A percentile compares a stretch with the other conserved stretches of the same genome.
phyloP scores from a whole-genome alignment of 2,329 filamentous ascomycete species.

The Stachybotrys echinatus region DNA sequence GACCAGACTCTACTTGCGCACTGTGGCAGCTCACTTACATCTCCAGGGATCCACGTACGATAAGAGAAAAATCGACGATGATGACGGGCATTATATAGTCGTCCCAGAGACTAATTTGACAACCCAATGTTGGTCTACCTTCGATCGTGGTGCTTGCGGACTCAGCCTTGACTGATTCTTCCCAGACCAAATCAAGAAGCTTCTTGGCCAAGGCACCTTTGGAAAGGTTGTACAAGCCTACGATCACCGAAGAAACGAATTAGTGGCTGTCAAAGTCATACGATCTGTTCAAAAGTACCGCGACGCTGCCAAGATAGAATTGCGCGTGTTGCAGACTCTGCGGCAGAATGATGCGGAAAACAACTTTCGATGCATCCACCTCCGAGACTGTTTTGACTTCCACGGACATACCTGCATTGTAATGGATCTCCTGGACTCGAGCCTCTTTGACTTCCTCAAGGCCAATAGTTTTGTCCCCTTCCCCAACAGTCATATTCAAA shows the following conservation, averaged over 20 bases:
- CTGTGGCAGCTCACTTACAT: conserved; percentile 12
- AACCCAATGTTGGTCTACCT: conserved; percentile 72
- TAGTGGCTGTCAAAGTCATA: conserved; percentile 95
- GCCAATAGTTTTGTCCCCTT: conserved; percentile 93
- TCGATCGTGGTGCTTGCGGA: no score
- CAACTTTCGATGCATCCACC: conserved; percentile 92
- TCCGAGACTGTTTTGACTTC: conserved; percentile 96
- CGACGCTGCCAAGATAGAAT: conserved; percentile 90
- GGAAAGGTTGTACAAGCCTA: conserved; percentile 97
- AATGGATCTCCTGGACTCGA: conserved; percentile 78
- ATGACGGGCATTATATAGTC: conserved; percentile 96
- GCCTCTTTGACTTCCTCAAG: conserved; percentile 97
- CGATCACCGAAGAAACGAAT: conserved; percentile 70
- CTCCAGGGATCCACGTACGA: conserved; percentile 32
- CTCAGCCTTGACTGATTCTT: conserved; percentile 10
- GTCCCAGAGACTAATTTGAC: conserved; percentile 81
- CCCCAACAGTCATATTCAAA: conserved; percentile 97
- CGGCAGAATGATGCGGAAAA: conserved; percentile 89
- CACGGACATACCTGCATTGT: conserved; percentile 91
- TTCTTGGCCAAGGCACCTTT: conserved; percentile 95
- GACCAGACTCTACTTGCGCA: not conserved
- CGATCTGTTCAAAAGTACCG: conserved; percentile 97
- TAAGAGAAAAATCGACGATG: conserved; percentile 80
- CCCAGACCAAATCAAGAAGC: conserved; percentile 77
- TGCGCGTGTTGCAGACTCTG: conserved; percentile 86